Evolutionary conservation across 495 filamentous ascomycete genomes (phyloP).

Genomic region (Tuber borchii): DNA sequence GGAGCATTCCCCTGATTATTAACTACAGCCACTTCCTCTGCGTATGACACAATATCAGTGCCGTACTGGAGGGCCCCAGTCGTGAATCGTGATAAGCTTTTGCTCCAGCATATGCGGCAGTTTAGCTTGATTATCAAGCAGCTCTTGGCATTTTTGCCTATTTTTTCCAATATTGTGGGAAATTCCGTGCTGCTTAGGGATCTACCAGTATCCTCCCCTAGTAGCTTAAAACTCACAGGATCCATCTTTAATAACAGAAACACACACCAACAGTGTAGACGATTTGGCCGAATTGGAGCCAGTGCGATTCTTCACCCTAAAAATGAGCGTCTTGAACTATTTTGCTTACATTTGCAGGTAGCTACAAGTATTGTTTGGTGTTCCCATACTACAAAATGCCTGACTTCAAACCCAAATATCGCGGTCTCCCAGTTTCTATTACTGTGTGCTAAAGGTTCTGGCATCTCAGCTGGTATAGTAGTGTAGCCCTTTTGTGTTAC

Average conservation of each 20-base stretch:
- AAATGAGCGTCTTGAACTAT: background rate
- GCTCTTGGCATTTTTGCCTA: background rate
- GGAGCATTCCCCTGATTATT: background rate
- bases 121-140: background rate
- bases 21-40: background rate
- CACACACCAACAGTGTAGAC: background rate
- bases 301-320: background rate
- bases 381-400: background rate
- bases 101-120: background rate
- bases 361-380: too few species aligned
- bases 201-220: too few species aligned
- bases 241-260: background rate
- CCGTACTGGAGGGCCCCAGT: too few species aligned
- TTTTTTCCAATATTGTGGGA: too few species aligned
- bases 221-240: too few species aligned
- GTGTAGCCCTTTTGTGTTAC: too few species aligned
- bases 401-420: background rate
- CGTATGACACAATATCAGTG: background rate
- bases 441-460: too few species aligned
- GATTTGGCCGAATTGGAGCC: background rate
- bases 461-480: too few species aligned
- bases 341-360: background rate
- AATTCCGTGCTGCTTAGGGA: too few species aligned
- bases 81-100: too few species aligned
- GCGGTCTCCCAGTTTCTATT: background rate